Conservation (phyloP, 2,329 filamentous ascomycete genomes). For the Fusarium sp. region DNA sequence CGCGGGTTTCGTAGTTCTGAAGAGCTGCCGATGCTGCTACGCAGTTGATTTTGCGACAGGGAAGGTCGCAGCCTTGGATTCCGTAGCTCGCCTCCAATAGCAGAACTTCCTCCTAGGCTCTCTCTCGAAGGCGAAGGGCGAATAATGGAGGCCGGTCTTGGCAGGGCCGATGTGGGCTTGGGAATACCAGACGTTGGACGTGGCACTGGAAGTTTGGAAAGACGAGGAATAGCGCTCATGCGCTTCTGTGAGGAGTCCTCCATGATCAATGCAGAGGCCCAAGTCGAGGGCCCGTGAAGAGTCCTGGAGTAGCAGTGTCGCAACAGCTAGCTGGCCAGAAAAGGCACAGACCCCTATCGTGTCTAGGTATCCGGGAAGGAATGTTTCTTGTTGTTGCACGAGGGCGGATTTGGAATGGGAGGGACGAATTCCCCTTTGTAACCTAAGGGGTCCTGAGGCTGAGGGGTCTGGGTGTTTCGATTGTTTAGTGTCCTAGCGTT, state of each 20-base stretch:
- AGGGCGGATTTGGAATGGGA: slow-evolving; percentile 6
- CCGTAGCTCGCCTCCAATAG: slow-evolving; percentile 47
- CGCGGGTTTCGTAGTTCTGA: slow-evolving; percentile 54
- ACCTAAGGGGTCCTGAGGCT: slow-evolving; percentile 18
- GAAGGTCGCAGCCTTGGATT: slow-evolving; percentile 56
- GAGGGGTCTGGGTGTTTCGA: slow-evolving; percentile 17
- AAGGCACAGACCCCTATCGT: slow-evolving; percentile 5
- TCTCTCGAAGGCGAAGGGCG: slow-evolving; percentile 48
- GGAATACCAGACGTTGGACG: slow-evolving; percentile 50
- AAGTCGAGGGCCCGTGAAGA: not conserved
- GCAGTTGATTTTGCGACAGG: slow-evolving; percentile 56
- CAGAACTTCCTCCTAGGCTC: slow-evolving; percentile 19
- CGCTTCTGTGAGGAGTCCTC: slow-evolving; percentile 52
- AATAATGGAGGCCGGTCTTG: slow-evolving; percentile 45
- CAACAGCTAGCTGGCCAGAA: not conserved
- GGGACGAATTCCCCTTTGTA: slow-evolving; percentile 19
- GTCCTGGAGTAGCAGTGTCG: not conserved
- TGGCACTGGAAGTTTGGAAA: slow-evolving; percentile 55
- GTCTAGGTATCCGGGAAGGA: slow-evolving; percentile 24
- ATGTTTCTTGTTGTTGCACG: slow-evolving; percentile 10
- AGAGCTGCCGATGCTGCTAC: slow-evolving; percentile 33
- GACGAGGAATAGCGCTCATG: slow-evolving; percentile 52
- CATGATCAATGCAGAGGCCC: slow-evolving; percentile 40
- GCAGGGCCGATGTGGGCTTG: slow-evolving; percentile 44
- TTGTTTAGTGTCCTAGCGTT: slow-evolving; percentile 42